Conservation (phyloP, 2,329 filamentous ascomycete species). For the Chaetomiaceae sp. region DNA sequence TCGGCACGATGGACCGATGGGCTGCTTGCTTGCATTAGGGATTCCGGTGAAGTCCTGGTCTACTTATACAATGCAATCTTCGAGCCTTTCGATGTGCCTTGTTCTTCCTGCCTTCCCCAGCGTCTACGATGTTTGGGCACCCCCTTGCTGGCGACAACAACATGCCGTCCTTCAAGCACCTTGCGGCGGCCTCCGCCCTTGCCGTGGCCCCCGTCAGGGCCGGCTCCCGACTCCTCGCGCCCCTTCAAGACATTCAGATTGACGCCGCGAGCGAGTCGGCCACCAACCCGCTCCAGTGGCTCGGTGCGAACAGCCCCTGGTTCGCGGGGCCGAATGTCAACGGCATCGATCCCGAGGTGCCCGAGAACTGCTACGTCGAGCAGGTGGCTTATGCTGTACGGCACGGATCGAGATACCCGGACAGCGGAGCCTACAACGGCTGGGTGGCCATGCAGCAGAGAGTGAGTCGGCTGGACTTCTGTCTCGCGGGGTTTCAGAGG, state of each 20-base stretch:
- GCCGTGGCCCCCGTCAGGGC: background rate
- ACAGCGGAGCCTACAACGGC: slow-evolving; percentile 53
- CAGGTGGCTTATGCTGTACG: slow-evolving; percentile 56
- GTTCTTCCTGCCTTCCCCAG: too few relatives aligned
- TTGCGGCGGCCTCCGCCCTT: background rate
- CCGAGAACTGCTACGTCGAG: slow-evolving; percentile 54
- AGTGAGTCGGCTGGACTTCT: slow-evolving; percentile 23
- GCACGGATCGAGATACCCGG: slow-evolving; percentile 61
- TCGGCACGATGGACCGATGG: too few relatives aligned
- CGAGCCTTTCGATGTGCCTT: too few relatives aligned
- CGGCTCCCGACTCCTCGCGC: background rate
- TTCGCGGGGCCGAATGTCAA: slow-evolving; percentile 54
- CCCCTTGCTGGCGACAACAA: background rate
- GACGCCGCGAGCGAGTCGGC: background rate
- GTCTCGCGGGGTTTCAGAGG: background rate
- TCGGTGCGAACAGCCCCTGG: slow-evolving; percentile 44
- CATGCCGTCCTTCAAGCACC: background rate
- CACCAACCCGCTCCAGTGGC: background rate
- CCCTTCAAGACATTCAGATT: background rate
- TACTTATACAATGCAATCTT: too few relatives aligned
- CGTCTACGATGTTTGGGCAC: too few relatives aligned
- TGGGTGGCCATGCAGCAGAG: slow-evolving; percentile 49
- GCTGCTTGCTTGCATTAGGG: too few relatives aligned
- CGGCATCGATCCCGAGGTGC: slow-evolving; percentile 49
- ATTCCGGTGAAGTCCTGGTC: too few relatives aligned